phyloP scores from a whole-genome alignment of 2,329 filamentous ascomycete genomes.

The Coniochaeta sp. region DNA sequence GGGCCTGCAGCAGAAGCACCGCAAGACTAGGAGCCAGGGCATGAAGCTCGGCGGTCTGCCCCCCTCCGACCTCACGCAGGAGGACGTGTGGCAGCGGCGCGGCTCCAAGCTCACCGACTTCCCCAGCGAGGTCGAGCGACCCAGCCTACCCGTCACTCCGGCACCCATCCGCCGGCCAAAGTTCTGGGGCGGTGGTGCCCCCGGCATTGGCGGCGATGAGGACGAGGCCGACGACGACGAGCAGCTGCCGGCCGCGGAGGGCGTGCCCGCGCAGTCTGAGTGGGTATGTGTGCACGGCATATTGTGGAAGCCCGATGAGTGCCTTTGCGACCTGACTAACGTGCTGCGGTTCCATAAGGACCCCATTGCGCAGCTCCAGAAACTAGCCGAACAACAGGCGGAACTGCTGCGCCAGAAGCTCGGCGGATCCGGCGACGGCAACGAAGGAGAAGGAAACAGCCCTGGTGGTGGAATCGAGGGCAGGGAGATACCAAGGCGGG shows the following conservation, averaged over 20 bases:
- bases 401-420: conserved; percentile 52
- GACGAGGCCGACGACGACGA: conserved; percentile 45
- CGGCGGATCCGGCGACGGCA: conserved; percentile 22
- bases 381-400: conserved; percentile 60
- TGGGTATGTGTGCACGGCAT: conserved; percentile 77
- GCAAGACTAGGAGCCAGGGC: conserved; percentile 27
- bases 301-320: conserved; percentile 41
- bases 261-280: conserved; percentile 79
- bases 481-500: conserved; percentile 38
- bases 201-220: conserved; percentile 39
- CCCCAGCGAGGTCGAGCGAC: conserved; percentile 72
- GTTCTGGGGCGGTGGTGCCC: conserved; percentile 53
- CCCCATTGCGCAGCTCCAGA: conserved; percentile 61
- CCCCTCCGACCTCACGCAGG: conserved; percentile 10
- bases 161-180: conserved; percentile 65
- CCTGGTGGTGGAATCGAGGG: conserved; percentile 4
- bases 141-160: conserved; percentile 85
- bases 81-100: conserved; percentile 15
- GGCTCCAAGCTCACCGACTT: conserved; percentile 77
- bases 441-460: too few relatives aligned
- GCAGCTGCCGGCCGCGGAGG: conserved; percentile 67
- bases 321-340: conserved; percentile 51
- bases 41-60: conserved; percentile 16
- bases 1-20: conserved; percentile 61
- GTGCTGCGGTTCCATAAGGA: conserved; percentile 50